Conservation (phyloP, 371 early-diverging fungal species). For the Mortierella sp. region DNA sequence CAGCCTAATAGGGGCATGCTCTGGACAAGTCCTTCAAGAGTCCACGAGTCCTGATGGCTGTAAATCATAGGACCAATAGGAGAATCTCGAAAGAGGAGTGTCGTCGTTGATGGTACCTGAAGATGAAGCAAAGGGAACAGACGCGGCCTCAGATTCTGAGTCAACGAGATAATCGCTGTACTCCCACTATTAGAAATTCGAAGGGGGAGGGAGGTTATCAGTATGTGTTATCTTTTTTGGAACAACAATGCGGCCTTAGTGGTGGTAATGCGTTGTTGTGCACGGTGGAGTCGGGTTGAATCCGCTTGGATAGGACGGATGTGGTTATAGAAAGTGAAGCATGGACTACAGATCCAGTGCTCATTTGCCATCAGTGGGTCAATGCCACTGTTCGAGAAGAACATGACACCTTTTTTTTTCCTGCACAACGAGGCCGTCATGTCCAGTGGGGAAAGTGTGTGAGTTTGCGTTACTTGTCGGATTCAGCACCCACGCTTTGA, state of each 20-base stretch:
- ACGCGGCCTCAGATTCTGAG: conserved; percentile 57
- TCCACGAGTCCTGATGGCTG: conserved; percentile 66
- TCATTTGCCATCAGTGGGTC: neutral
- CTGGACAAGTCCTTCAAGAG: conserved; percentile 62
- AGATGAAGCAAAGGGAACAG: conserved; percentile 55
- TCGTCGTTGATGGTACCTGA: conserved; percentile 58
- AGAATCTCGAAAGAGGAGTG: conserved; percentile 57
- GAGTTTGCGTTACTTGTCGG: too few relatives aligned
- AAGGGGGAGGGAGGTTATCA: neutral
- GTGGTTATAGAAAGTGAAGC: neutral
- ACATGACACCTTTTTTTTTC: too few relatives aligned
- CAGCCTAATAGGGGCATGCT: conserved; percentile 64
- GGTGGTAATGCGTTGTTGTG: too few relatives aligned
- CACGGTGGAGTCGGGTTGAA: too few relatives aligned
- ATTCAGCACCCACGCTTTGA: too few relatives aligned
- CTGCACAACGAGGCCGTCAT: too few relatives aligned
- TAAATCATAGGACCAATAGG: conserved; percentile 59
- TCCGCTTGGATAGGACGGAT: too few relatives aligned
- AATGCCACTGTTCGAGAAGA: too few relatives aligned
- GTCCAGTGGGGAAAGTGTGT: too few relatives aligned
- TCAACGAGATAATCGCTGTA: conserved; percentile 59
- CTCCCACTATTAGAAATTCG: conserved; percentile 37
- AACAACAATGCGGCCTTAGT: too few relatives aligned
- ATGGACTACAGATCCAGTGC: neutral
- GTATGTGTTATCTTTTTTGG: neutral